Percentiles rank a stretch among this genome's conserved stretches.
Evolutionary conservation across 1,284 basidiomycete genomes (phyloP).

Genomic region (Ceratobasidium sp.): DNA sequence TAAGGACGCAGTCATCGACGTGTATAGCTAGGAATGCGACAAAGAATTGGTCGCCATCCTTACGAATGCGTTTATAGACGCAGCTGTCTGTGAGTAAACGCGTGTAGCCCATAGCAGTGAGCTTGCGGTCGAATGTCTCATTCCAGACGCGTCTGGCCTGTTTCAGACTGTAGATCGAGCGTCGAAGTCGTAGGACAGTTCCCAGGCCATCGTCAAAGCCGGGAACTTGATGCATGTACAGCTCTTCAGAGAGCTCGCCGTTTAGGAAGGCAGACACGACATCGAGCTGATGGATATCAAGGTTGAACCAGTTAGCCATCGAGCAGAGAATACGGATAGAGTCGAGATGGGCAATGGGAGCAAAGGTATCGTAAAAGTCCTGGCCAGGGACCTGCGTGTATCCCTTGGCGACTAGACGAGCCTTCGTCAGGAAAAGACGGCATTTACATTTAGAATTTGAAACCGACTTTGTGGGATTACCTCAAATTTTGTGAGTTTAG

Average conservation of each 20-base stretch:
- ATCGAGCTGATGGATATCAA: constrained; percentile 58
- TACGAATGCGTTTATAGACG: background rate
- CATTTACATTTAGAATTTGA: too few relatives aligned
- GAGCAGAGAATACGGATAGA: constrained; percentile 55
- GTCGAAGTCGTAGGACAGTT: constrained; percentile 43
- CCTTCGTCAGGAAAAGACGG: constrained; percentile 51
- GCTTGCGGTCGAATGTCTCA: background rate
- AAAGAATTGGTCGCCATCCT: background rate
- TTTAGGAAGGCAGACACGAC: constrained; percentile 56
- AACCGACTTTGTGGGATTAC: too few relatives aligned
- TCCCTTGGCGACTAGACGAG: constrained; percentile 60
- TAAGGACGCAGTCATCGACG: constrained; percentile 31
- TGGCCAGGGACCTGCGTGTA: constrained; percentile 57
- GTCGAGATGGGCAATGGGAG: constrained; percentile 54
- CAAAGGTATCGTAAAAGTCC: constrained; percentile 56
- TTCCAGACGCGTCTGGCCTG: constrained; percentile 49
- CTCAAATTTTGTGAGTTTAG: too few relatives aligned
- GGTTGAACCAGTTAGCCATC: constrained; percentile 53
- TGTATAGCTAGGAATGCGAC: constrained; percentile 15
- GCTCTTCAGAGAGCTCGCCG: constrained; percentile 58
- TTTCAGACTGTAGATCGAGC: constrained; percentile 55
- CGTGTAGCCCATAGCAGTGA: background rate
- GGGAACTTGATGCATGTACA: constrained; percentile 61
- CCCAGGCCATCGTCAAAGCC: constrained; percentile 52
- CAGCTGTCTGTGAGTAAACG: constrained; percentile 4